phyloP scores from a whole-genome alignment of 495 filamentous ascomycete species.

The Podospora australis region DNA sequence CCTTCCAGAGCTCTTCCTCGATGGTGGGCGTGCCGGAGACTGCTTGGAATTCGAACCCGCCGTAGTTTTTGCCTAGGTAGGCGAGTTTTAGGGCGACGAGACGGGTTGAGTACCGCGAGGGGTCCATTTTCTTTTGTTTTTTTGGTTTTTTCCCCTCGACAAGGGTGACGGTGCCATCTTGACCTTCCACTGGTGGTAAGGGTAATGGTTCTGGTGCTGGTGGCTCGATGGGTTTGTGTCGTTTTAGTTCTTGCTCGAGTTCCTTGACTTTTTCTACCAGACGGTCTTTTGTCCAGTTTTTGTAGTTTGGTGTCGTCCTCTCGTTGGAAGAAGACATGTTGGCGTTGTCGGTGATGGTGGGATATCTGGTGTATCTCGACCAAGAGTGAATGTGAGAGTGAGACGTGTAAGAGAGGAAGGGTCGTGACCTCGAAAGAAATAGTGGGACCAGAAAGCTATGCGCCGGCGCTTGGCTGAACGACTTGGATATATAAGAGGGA shows the following conservation, averaged over 20 bases:
- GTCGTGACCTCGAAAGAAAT: background rate
- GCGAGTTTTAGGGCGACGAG: conserved; percentile 88
- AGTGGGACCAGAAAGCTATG: background rate
- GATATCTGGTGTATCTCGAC: conserved; percentile 3
- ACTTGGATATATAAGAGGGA: background rate
- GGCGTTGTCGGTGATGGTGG: conserved; percentile 23
- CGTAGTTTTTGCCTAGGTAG: conserved; percentile 84
- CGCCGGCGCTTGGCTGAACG: conserved; percentile 3
- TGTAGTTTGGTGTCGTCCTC: conserved; percentile 19
- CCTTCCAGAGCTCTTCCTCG: conserved; percentile 89
- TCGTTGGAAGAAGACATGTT: background rate
- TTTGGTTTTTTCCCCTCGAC: conserved; percentile 6
- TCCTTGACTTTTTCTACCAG: conserved; percentile 59
- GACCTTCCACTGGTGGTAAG: conserved; percentile 14
- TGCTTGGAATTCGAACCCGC: conserved; percentile 79
- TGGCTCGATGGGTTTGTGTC: conserved; percentile 8
- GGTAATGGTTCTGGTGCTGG: conserved; percentile 7
- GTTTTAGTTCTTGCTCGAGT: conserved; percentile 54
- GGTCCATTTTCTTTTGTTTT: conserved; percentile 50
- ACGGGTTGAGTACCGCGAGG: conserved; percentile 73
- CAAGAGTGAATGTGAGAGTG: background rate
- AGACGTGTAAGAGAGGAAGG: background rate
- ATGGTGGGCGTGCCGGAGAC: conserved; percentile 65
- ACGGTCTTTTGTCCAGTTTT: conserved; percentile 56
- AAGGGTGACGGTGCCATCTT: no score